Base-by-base conservation (phyloP, 2,329 filamentous ascomycete species). In the Hymenoscyphus fraxineus region DNA sequence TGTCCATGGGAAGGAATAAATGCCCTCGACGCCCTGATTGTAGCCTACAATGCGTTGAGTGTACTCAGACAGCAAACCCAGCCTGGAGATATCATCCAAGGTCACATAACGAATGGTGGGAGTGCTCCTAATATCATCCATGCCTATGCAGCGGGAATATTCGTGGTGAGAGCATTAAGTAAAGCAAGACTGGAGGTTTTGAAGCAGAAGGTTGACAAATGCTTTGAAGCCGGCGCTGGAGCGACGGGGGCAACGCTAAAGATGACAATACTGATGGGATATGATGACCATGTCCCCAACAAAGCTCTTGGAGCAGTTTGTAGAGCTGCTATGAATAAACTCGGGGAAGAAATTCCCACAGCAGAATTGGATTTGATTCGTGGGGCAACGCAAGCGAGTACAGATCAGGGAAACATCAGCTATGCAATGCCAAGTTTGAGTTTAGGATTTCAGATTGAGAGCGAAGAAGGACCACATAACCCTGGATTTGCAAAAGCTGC, bases 341-440 rank as follows among this genome's bases (percentile, higher is more conserved):
- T 78, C 47, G 76, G 68, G 67, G 69, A 76, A 65, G 47, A 75
- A 61, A 79, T 78, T 67, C 73, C 76, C 0, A 66, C 66, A 0
- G 76, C 76, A 12, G 78, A 80, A 2, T 59, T 79, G 6, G 81
- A 82, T 63, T 74, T 78, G 61, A 72, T 78, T 10, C 70, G 73
- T 3, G 80, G 80, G 0, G 71, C 75, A 31, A 81, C 79, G 15
- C n/a, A 79, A 77, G 84, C 84, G 4, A 85, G 82, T 67, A 86
- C 83, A 0, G 85, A 88, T 70, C 83, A 86, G 74, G 85, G 85
- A 0, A 80, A 88, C 66, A 74, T 87, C 62, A 85, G 81, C 67
- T 82, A 87, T 69, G 81, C 78, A 0, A 79, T 86, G 77, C 85
- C 85, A 47, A 83, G 81, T 61, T 72, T 88, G 44, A 82, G 78